Conservation (phyloP, 192 early-diverging fungal genomes). For the Cladochytrium replicatum region DNA sequence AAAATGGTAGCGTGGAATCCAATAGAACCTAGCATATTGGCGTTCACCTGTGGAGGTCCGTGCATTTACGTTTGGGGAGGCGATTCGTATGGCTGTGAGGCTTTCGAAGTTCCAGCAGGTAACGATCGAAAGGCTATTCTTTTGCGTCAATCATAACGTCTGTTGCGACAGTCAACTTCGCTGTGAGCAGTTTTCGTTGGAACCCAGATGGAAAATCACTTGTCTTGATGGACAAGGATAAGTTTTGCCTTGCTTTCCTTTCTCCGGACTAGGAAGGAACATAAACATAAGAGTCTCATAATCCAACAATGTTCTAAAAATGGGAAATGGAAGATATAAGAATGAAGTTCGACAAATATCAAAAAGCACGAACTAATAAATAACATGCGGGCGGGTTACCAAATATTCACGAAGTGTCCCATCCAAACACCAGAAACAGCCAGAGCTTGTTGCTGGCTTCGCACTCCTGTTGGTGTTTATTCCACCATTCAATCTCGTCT, state of each 20-base stretch:
- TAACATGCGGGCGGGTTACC: no score
- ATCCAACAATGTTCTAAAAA: no score
- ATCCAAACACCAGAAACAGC: no score
- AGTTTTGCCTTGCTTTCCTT: slow-evolving; percentile 58
- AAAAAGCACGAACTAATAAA: no score
- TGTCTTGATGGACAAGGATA: slow-evolving; percentile 59
- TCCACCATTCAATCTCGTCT: no score
- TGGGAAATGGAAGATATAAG: no score
- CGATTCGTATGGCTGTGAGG: slow-evolving; percentile 18
- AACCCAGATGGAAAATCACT: slow-evolving; percentile 59
- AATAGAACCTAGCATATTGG: slow-evolving; percentile 34
- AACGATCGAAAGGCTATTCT: slow-evolving; percentile 12
- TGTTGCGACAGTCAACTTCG: slow-evolving; percentile 45
- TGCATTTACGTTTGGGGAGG: slow-evolving; percentile 57
- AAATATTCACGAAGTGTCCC: no score
- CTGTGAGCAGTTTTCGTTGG: slow-evolving; percentile 51
- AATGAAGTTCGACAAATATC: no score
- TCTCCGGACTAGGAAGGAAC: no score
- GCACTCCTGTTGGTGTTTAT: no score
- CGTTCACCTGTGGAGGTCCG: slow-evolving; percentile 48
- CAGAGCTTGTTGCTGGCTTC: no score
- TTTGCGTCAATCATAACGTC: slow-evolving; percentile 2
- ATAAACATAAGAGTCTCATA: no score
- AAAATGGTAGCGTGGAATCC: slow-evolving; percentile 60
- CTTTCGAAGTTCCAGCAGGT: slow-evolving; percentile 45